Percentiles rank a stretch among this genome's conserved stretches.
These are phyloP conservation scores for Sclerotinia nivalis DNA, from an alignment of 2,329 filamentous ascomycete species.

Conservation along the genomic window DNA sequence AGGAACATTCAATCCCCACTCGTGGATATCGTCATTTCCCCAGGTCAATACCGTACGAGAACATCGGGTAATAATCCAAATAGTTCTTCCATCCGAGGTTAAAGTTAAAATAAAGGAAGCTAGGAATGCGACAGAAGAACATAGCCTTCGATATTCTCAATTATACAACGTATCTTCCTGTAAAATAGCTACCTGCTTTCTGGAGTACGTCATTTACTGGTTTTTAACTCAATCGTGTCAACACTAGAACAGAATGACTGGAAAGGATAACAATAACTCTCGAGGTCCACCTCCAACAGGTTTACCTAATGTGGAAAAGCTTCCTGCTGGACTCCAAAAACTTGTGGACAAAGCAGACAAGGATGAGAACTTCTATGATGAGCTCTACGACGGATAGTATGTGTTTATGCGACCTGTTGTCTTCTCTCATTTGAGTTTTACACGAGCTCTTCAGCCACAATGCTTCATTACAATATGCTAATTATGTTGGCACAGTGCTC, in stretches of 20 bases:
- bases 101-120: neutral
- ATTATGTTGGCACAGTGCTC: conserved; percentile 51
- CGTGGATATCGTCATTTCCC: conserved; percentile 17
- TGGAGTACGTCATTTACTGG: neutral
- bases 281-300: conserved; percentile 34
- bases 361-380: conserved; percentile 74
- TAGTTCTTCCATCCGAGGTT: conserved; percentile 19
- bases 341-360: conserved; percentile 59
- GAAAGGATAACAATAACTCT: conserved; percentile 34
- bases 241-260: conserved; percentile 31
- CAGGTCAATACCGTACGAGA: conserved; percentile 17
- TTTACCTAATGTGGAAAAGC: conserved; percentile 44
- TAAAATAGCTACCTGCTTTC: neutral
- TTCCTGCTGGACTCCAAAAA: conserved; percentile 57
- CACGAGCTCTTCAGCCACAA: neutral
- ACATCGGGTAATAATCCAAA: conserved; percentile 8
- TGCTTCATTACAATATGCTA: neutral
- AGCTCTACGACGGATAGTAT: conserved; percentile 77
- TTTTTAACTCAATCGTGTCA: neutral
- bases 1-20: conserved; percentile 7
- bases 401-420: conserved; percentile 41
- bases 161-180: conserved; percentile 4
- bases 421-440: neutral
- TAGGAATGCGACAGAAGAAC: neutral
- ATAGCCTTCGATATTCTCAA: neutral